Evolutionary conservation across 2,329 filamentous ascomycete species (phyloP), one percentile per base, ranked within the genome.

Genomic region (Cordyceps cateniannulata): DNA sequence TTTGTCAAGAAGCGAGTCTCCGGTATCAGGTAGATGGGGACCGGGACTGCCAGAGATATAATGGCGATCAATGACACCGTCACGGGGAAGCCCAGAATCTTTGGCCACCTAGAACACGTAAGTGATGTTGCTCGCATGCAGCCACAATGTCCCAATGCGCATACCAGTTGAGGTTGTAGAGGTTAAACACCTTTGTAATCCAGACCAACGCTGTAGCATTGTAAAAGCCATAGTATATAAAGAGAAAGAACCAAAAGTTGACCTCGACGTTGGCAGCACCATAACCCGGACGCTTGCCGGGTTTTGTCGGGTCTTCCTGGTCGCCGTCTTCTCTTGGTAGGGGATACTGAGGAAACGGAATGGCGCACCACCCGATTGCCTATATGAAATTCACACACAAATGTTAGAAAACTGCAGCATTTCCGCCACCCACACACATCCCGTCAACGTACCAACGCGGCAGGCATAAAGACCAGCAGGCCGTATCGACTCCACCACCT

Each of bases 201-300:
- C 85, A 89, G 63, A 87, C 81, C 66, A 89, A 73, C 2, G 85
- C 86, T 5, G 84, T 86, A 25, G 88, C 68, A 69, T 86, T 88
- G 72, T 89, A 89, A 65, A 87, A 82, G 61, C 85, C 84, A 70
- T 89, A 89, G 74, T 88, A 89, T 61, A 87, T 81, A 53, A 87
- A 81, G 42, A 89, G 76, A 68, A 89, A 89, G 76, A 87, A 88
- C 85, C 86, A 89, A 68, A 88, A 88, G 74, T 86, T 87, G 65
- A 88, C 81, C 63, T 83, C 80, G 5, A 88, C 85, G 47, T 81
- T 77, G 6, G 85, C 83, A 65, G 81, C 77, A 62, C 86, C 86
- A 75, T 88, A 85, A 27, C 85, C 85, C 38, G 65, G 38, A 12
- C 67, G 67, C 47, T 67, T 70, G 55, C 67, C 67, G 5, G 59